A percentile compares a stretch with the other conserved stretches of the same genome.
Evolutionary conservation across 1,284 basidiomycete genomes (phyloP).

Genomic region (Gomphus bonarii): DNA sequence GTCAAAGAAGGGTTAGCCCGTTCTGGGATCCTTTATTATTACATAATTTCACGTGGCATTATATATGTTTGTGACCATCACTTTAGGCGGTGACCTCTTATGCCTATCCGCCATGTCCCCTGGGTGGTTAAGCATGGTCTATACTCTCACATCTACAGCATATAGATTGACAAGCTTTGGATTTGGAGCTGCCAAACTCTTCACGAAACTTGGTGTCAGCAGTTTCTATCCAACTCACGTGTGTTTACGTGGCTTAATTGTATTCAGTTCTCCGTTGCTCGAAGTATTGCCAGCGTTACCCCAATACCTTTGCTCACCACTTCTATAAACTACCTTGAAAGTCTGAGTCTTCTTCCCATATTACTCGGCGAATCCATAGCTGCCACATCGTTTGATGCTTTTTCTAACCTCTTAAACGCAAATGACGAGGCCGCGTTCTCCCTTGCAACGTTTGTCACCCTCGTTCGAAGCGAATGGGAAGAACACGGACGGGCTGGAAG

Average conservation of each 20-base stretch:
- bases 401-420: slow-evolving; percentile 62
- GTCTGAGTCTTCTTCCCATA: slow-evolving; percentile 60
- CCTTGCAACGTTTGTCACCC: slow-evolving; percentile 62
- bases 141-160: slow-evolving; percentile 22
- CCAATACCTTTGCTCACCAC: slow-evolving; percentile 45
- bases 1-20: slow-evolving; percentile 40
- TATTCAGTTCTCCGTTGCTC: slow-evolving; percentile 54
- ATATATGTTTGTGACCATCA: background rate
- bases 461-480: slow-evolving; percentile 64
- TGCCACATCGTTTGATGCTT: slow-evolving; percentile 60
- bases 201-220: slow-evolving; percentile 50
- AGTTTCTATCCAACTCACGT: slow-evolving; percentile 24
- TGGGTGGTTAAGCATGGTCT: background rate
- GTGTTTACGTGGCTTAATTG: slow-evolving; percentile 5
- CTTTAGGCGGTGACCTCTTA: no score
- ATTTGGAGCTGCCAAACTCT: slow-evolving; percentile 55
- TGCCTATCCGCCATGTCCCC: slow-evolving; percentile 1
- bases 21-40: no score
- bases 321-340: slow-evolving; percentile 57
- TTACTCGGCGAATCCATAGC: slow-evolving; percentile 65
- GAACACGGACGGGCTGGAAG: slow-evolving; percentile 36
- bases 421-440: slow-evolving; percentile 71
- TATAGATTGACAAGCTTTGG: slow-evolving; percentile 48
- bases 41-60: background rate
- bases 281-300: slow-evolving; percentile 45